Percentiles rank a stretch among this genome's conserved stretches.
Conservation (phyloP, 345 rosid species). For the Atalantia buxifolia region DNA sequence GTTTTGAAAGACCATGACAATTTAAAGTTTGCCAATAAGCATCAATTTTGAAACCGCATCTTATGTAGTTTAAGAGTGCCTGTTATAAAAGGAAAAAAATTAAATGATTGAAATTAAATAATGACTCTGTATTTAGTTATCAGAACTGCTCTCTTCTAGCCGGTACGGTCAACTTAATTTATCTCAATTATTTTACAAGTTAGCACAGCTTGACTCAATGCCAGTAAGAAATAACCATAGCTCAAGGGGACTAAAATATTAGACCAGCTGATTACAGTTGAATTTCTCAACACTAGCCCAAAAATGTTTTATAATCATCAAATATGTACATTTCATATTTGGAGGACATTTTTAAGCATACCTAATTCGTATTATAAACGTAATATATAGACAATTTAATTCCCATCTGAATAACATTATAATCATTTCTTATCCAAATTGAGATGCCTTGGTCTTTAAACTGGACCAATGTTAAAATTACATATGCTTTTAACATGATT, state of each 20-base stretch:
- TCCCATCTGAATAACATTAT: not conserved
- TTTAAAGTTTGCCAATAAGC: constrained; percentile 41
- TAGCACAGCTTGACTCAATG: not conserved
- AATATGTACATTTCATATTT: not conserved
- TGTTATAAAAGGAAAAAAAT: constrained; percentile 18
- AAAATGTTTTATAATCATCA: not conserved
- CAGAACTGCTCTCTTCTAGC: not conserved
- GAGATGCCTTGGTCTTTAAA: not conserved
- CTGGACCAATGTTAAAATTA: not conserved
- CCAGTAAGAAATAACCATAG: not conserved
- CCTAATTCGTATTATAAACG: not conserved
- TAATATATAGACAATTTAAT: not conserved
- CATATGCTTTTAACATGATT: not conserved
- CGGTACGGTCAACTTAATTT: not conserved
- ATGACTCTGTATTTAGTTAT: not conserved
- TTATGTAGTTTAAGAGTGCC: constrained; percentile 39
- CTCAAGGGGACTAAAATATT: not conserved
- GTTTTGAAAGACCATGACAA: constrained; percentile 35
- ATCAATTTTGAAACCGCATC: constrained; percentile 28
- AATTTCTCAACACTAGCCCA: not conserved
- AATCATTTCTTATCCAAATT: not conserved
- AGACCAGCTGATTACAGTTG: not conserved
- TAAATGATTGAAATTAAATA: not conserved
- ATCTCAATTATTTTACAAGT: not conserved
- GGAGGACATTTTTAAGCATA: not conserved